A percentile compares a stretch with the other conserved stretches of the same genome.
phyloP scores from a whole-genome alignment of 208 protist species.

The Crithidia expoeki region DNA sequence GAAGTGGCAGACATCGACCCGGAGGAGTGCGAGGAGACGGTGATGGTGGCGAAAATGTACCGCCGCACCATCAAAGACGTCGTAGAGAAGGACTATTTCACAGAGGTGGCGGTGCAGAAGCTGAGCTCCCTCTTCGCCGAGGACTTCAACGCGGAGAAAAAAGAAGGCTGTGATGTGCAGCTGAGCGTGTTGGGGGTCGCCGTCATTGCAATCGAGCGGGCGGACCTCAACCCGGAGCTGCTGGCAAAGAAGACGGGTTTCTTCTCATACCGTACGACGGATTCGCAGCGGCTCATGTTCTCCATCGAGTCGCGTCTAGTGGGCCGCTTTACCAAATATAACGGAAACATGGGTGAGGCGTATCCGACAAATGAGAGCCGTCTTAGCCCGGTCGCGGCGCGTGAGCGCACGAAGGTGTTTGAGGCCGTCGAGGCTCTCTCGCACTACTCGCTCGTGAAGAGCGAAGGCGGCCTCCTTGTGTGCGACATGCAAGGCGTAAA shows the following conservation, averaged over 20 bases:
- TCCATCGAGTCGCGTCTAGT: slow-evolving; percentile 65
- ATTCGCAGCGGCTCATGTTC: slow-evolving; percentile 65
- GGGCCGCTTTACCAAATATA: slow-evolving; percentile 83
- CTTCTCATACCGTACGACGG: slow-evolving; percentile 67
- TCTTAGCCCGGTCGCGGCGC: slow-evolving; percentile 31
- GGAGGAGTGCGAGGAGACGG: slow-evolving; percentile 39
- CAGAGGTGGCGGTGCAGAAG: slow-evolving; percentile 64
- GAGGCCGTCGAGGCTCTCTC: slow-evolving; percentile 81
- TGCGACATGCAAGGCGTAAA: slow-evolving; percentile 78
- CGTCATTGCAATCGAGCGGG: slow-evolving; percentile 47
- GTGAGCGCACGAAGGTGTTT: slow-evolving; percentile 41
- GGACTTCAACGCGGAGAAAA: slow-evolving; percentile 55
- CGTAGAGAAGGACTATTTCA: slow-evolving; percentile 81
- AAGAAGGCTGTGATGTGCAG: slow-evolving; percentile 31
- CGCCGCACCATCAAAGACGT: slow-evolving; percentile 59
- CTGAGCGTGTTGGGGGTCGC: slow-evolving; percentile 40
- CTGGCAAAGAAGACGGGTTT: slow-evolving; percentile 46
- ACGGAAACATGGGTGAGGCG: slow-evolving; percentile 75
- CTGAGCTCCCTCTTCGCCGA: slow-evolving; percentile 56
- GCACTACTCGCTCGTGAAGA: slow-evolving; percentile 69
- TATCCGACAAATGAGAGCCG: slow-evolving; percentile 55
- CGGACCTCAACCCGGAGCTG: slow-evolving; percentile 48
- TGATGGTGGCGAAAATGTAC: slow-evolving; percentile 78
- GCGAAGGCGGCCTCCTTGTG: slow-evolving; percentile 53
- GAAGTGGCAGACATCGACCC: slow-evolving; percentile 65